These are phyloP conservation scores for Phytophthora pluvialis DNA, from an alignment of 352 stramenopile species.

Conservation along the genomic window DNA sequence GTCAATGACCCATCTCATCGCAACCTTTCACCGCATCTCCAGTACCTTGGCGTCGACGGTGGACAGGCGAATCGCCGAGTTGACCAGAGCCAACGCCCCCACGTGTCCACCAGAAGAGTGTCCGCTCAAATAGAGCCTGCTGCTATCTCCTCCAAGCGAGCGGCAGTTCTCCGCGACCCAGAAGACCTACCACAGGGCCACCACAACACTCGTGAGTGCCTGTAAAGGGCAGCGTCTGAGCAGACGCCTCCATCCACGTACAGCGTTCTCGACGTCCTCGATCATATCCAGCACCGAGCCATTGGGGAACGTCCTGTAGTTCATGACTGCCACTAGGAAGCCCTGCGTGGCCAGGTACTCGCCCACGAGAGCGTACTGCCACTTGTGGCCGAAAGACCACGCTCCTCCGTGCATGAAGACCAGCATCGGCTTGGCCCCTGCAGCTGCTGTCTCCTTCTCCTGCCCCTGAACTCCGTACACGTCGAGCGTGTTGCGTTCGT, in stretches of 20 bases:
- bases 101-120: constrained; percentile 77
- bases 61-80: constrained; percentile 53
- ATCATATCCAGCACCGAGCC: constrained; percentile 89
- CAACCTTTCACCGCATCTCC: not conserved
- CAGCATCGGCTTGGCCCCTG: constrained; percentile 65
- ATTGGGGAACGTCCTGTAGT: constrained; percentile 92
- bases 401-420: constrained; percentile 93
- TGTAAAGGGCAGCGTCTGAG: not conserved
- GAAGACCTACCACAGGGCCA: constrained; percentile 41
- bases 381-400: constrained; percentile 85
- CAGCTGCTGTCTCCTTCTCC: not conserved
- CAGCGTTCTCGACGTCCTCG: constrained; percentile 82
- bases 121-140: constrained; percentile 59
- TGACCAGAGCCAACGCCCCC: constrained; percentile 56
- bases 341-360: constrained; percentile 60
- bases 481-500: constrained; percentile 66
- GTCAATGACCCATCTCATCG: not conserved
- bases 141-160: constrained; percentile 54
- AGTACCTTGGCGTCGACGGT: constrained; percentile 27
- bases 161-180: constrained; percentile 62
- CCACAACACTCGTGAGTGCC: constrained; percentile 6
- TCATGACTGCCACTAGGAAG: constrained; percentile 87
- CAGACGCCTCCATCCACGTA: constrained; percentile 25
- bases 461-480: constrained; percentile 56
- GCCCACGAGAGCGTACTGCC: constrained; percentile 76